phyloP scores from a whole-genome alignment of 106 monocot species.

The Xerophyta viscosa region DNA sequence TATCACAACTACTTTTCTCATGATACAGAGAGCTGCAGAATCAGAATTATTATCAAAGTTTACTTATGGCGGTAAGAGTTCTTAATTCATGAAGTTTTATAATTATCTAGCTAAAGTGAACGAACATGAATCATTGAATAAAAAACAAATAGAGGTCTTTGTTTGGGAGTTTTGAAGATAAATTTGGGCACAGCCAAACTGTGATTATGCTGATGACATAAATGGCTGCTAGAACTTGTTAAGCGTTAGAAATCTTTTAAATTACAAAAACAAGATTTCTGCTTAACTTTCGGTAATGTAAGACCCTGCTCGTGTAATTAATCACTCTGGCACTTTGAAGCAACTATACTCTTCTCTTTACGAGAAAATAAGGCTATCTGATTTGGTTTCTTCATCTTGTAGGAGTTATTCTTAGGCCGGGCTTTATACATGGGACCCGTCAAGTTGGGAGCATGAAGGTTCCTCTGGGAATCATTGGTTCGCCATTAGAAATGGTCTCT shows the following conservation, averaged over 20 bases:
- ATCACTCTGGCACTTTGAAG: not conserved
- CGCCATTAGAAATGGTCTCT: conserved; percentile 77
- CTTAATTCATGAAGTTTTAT: not conserved
- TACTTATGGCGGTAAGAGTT: conserved; percentile 52
- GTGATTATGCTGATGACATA: too few species aligned
- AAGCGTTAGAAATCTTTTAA: too few species aligned
- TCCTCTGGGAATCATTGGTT: conserved; percentile 73
- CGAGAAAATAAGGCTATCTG: not conserved
- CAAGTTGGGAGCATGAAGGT: conserved; percentile 87
- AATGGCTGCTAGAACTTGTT: too few species aligned
- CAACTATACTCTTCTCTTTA: not conserved
- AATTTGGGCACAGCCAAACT: too few species aligned
- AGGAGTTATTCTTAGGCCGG: conserved; percentile 89
- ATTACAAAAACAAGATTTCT: too few species aligned
- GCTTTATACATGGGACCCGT: conserved; percentile 95
- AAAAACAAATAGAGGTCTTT: too few species aligned
- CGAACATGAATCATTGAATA: too few species aligned
- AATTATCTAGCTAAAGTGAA: too few species aligned
- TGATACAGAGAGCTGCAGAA: conserved; percentile 73
- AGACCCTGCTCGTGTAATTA: too few species aligned
- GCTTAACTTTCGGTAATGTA: too few species aligned
- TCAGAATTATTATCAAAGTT: conserved; percentile 62
- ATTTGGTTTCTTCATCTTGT: conserved; percentile 1
- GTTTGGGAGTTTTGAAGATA: too few species aligned
- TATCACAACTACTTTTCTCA: conserved; percentile 1